phyloP scores from a whole-genome alignment of 257 asterid genomes.

The Gentiana straminea region DNA sequence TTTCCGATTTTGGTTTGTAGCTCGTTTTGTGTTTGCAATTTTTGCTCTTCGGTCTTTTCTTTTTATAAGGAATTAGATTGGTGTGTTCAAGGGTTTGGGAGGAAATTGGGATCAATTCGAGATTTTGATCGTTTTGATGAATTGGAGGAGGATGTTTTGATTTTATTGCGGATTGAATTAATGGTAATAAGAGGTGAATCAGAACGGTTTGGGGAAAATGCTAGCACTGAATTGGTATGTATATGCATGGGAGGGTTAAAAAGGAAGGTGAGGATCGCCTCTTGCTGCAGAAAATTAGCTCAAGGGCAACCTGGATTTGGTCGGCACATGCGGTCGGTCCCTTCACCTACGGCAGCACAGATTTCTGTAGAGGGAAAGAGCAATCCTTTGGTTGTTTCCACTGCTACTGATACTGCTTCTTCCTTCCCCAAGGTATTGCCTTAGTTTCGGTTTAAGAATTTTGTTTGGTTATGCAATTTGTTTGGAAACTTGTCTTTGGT shows the following conservation, averaged over 20 bases:
- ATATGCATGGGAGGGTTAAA: conserved; percentile 30
- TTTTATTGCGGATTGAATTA: conserved; percentile 11
- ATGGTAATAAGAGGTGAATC: conserved; percentile 18
- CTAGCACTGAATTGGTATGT: conserved; percentile 24
- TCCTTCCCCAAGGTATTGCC: conserved; percentile 27
- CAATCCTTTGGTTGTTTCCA: conserved; percentile 4
- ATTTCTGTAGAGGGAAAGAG: conserved; percentile 20
- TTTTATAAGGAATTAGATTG: too few species aligned
- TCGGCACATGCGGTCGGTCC: conserved; percentile 31
- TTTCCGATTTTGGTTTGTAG: too few species aligned
- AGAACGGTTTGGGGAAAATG: conserved; percentile 21
- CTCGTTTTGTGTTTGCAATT: too few species aligned
- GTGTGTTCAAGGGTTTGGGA: too few species aligned
- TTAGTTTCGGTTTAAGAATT: conserved; percentile 5
- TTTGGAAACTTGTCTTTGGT: too few species aligned
- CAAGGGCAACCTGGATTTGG: conserved; percentile 6
- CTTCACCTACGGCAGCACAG: conserved; percentile 21
- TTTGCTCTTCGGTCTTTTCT: too few species aligned
- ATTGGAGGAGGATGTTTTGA: conserved; percentile 11
- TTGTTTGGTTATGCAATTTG: too few species aligned
- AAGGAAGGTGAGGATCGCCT: conserved; percentile 16
- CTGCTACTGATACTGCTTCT: conserved; percentile 12
- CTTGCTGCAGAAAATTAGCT: conserved; percentile 1
- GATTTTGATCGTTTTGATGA: conserved; percentile 13
- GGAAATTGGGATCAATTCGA: background rate